Evolutionary conservation across 345 rosid species (phyloP).

Genomic region (Hibiscus trionum): DNA sequence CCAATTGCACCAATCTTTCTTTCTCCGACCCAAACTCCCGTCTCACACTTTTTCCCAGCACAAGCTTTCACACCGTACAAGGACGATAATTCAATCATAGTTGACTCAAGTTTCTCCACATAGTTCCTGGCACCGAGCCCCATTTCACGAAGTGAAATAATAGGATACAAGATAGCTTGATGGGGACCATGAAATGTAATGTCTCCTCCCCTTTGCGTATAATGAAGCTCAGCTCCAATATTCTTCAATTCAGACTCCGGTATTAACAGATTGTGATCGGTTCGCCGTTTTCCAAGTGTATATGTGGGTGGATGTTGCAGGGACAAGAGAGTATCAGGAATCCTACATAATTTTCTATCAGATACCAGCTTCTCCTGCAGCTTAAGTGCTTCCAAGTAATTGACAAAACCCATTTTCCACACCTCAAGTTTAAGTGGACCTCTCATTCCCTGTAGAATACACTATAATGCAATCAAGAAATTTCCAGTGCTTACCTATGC

Average conservation of each 20-base stretch:
- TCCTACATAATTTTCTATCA: constrained; percentile 42
- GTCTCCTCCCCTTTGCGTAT: constrained; percentile 92
- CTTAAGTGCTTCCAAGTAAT: constrained; percentile 68
- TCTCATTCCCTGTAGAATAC: constrained; percentile 48
- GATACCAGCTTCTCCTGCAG: constrained; percentile 63
- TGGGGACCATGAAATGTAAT: constrained; percentile 86
- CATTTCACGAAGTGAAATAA: constrained; percentile 59
- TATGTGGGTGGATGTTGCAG: constrained; percentile 87
- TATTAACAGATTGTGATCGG: constrained; percentile 71
- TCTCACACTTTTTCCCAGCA: constrained; percentile 63
- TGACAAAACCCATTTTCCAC: constrained; percentile 66
- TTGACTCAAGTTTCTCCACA: constrained; percentile 67
- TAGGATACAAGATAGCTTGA: constrained; percentile 77
- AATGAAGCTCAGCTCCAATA: constrained; percentile 79
- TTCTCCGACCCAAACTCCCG: constrained; percentile 87
- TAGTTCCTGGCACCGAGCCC: constrained; percentile 72
- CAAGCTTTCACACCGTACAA: constrained; percentile 62
- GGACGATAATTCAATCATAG: constrained; percentile 72
- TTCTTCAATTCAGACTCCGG: constrained; percentile 50
- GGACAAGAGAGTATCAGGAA: constrained; percentile 62
- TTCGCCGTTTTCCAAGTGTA: constrained; percentile 70
- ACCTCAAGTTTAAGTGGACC: constrained; percentile 47
- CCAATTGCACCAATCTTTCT: constrained; percentile 93
- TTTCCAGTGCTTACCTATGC: too few species aligned
- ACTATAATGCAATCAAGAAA: too few species aligned